These are phyloP conservation scores for Sodiomyces alkalinus DNA, from an alignment of 2,329 filamentous ascomycete species.

Conservation along the genomic window DNA sequence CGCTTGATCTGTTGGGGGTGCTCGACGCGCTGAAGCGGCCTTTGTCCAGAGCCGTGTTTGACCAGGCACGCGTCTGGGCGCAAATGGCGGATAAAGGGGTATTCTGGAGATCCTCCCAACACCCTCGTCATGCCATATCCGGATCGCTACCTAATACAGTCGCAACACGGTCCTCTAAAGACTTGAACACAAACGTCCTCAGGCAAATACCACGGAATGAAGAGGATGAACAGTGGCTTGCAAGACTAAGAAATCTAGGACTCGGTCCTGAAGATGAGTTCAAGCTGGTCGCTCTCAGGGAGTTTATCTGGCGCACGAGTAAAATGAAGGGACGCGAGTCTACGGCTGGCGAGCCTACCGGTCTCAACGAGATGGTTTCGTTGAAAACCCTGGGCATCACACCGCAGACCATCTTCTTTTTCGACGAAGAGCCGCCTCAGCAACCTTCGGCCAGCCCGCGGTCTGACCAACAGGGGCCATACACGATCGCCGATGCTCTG, in stretches of 20 bases:
- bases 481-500: conserved; percentile 80
- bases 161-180: conserved; percentile 38
- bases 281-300: conserved; percentile 71
- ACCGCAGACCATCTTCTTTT: conserved; percentile 86
- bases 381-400: conserved; percentile 63
- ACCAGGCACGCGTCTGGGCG: conserved; percentile 78
- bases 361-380: conserved; percentile 57
- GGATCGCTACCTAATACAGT: conserved; percentile 39
- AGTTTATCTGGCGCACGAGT: conserved; percentile 82
- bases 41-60: conserved; percentile 63
- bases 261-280: conserved; percentile 72
- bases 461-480: conserved; percentile 30
- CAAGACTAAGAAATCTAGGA: conserved; percentile 68
- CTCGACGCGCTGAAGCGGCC: conserved; percentile 76
- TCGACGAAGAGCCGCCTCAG: conserved; percentile 57
- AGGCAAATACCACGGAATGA: conserved; percentile 60
- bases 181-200: conserved; percentile 41
- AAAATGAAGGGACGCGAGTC: conserved; percentile 49
- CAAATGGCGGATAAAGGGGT: conserved; percentile 62
- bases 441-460: conserved; percentile 18
- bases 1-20: conserved; percentile 57
- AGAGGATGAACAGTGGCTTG: conserved; percentile 90
- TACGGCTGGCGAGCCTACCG: conserved; percentile 17
- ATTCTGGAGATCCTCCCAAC: conserved; percentile 72
- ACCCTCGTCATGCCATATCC: conserved; percentile 49